These are phyloP conservation scores for Gnomoniopsis smithogilvyi DNA, from an alignment of 2,329 filamentous ascomycete genomes.

Conservation along the genomic window DNA sequence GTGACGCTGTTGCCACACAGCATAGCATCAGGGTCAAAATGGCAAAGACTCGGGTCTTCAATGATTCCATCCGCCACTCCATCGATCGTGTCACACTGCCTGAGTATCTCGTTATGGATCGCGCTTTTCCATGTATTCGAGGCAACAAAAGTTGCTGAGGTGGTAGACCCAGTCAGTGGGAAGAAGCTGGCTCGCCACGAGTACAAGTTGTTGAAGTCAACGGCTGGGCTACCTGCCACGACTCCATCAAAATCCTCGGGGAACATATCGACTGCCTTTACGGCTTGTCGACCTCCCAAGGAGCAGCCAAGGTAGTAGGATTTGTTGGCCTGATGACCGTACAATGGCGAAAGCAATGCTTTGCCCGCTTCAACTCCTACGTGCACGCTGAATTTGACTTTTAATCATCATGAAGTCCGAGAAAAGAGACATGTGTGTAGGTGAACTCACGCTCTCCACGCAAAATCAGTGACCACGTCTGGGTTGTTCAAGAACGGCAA, in stretches of 20 bases:
- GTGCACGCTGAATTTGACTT: conserved; percentile 30
- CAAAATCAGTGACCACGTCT: conserved; percentile 34
- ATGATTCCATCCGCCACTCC: conserved; percentile 20
- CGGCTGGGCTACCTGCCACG: conserved; percentile 45
- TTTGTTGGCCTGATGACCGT: conserved; percentile 34
- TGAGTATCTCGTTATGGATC: conserved; percentile 30
- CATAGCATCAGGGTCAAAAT: conserved; percentile 13
- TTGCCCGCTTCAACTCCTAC: conserved; percentile 46
- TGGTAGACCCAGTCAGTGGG: conserved; percentile 34
- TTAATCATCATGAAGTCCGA: neutral
- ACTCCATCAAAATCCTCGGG: conserved; percentile 58
- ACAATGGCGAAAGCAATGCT: conserved; percentile 44
- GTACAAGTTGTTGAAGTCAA: conserved; percentile 32
- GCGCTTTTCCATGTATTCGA: conserved; percentile 35
- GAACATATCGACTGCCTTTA: conserved; percentile 49
- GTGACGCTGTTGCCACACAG: conserved; percentile 6
- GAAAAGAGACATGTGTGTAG: no score
- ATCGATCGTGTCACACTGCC: conserved; percentile 21
- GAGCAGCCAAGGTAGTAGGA: conserved; percentile 59
- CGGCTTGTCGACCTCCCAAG: conserved; percentile 56
- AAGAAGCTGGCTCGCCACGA: conserved; percentile 40
- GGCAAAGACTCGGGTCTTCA: conserved; percentile 19
- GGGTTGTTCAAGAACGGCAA: conserved; percentile 31
- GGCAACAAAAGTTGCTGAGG: conserved; percentile 38
- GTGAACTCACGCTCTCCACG: conserved; percentile 27